Base-by-base conservation (phyloP, 495 filamentous ascomycete species). In the Apodospora peruviana region DNA sequence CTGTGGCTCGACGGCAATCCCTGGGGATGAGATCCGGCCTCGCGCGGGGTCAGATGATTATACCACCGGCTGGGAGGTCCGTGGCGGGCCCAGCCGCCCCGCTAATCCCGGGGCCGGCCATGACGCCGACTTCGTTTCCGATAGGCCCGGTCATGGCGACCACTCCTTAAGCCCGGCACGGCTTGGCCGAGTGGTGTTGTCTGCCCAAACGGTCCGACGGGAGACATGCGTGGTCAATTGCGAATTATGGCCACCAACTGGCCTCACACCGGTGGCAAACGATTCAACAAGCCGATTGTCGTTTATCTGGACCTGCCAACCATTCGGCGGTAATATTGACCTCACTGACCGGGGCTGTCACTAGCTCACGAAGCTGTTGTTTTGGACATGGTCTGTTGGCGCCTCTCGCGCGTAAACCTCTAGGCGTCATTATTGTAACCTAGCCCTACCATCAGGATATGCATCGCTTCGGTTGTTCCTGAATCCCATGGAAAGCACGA, bases 171-270 rank as follows among this genome's bases (percentile, higher is more conserved):
- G 10, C 16, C n/a, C 43, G 23, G 25, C 24, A 18, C 25, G 16
- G 43, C 11, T 1, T 20, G 17, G 36, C 43, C 43, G 3, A 35
- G 25, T 71, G 45, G 56, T 55, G n/a, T 14, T 61, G 49, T 53
- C 58, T 45, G 50, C 48, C 69, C 68, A 43, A 68, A 34, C 54
- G 68, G 48, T 73, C 29, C 74, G 84, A 55, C 74, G 65, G 47
- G 88, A 91, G 68, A 90, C 86, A 8, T 88, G 83, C 59, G 68
- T 93, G 43, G 75, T 90, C 55, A 91, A 91, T 66, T 84, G 85
- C 25, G 80, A 86, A 83, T 90, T 51, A 73, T 85, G 72, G 77
- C 80, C 9, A 80, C 71, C 2, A 84, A 76, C 56, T 86, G 80
- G 70, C 83, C 84, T 36, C 81, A 85, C 51, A 59, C 55, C 1